Conservation (phyloP, 331 rosid genomes). For the Quercus phellos region DNA sequence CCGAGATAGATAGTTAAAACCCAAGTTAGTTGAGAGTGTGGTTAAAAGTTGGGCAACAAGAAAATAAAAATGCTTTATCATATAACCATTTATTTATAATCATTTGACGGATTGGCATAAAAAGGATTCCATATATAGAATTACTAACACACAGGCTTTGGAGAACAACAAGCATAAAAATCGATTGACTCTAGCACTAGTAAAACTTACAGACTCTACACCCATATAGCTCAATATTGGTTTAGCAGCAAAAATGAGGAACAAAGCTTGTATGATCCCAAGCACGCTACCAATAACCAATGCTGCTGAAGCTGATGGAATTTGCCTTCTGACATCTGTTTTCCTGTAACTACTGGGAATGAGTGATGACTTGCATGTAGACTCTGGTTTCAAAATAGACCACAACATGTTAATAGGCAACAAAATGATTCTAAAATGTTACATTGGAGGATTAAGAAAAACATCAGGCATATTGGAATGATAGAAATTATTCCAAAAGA, state of each 20-base stretch:
- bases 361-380: slow-evolving; percentile 26
- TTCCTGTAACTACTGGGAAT: slow-evolving; percentile 27
- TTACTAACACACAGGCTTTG: neutral
- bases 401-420: neutral
- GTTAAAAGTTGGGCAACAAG: too few species aligned
- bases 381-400: neutral
- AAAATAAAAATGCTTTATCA: too few species aligned
- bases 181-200: neutral
- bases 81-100: too few species aligned
- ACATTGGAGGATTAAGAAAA: neutral
- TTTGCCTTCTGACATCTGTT: slow-evolving; percentile 42
- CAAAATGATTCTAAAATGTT: neutral
- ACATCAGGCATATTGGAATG: neutral
- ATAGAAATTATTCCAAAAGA: neutral
- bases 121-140: too few species aligned
- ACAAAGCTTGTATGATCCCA: slow-evolving; percentile 58
- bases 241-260: slow-evolving; percentile 65
- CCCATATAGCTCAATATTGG: slow-evolving; percentile 82
- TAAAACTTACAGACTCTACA: slow-evolving; percentile 48
- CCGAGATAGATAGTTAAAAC: too few species aligned
- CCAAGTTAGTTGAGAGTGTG: too few species aligned
- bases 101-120: too few species aligned
- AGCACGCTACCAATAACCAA: slow-evolving; percentile 61
- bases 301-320: slow-evolving; percentile 85
- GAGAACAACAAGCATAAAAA: neutral